A percentile compares a stretch with the other conserved stretches of the same genome.
Conservation (phyloP, 2,329 filamentous ascomycete species). For the Fusarium armeniacum region DNA sequence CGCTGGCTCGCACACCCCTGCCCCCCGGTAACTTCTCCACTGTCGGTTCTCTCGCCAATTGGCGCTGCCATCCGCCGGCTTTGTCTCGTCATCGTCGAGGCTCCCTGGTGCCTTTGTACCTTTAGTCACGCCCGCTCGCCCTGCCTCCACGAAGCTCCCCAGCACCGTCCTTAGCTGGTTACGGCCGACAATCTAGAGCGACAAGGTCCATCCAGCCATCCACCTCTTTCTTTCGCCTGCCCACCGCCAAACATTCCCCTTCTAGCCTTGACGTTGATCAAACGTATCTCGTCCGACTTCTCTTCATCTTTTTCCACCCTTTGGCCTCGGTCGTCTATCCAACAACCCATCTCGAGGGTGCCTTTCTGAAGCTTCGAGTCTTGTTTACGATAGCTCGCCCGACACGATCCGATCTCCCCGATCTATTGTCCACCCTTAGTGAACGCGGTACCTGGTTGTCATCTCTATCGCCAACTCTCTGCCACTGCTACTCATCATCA, state of each 20-base stretch:
- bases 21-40: constrained; percentile 41
- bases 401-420: constrained; percentile 39
- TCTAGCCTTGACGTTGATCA: constrained; percentile 41
- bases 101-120: constrained; percentile 46
- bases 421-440: constrained; percentile 39
- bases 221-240: constrained; percentile 39
- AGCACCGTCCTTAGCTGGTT: constrained; percentile 40
- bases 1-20: constrained; percentile 45
- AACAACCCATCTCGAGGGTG: constrained; percentile 12
- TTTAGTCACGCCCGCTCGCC: constrained; percentile 47
- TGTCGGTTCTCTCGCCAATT: constrained; percentile 47
- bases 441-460: constrained; percentile 37
- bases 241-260: constrained; percentile 47
- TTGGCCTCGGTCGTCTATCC: constrained; percentile 21
- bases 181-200: constrained; percentile 41
- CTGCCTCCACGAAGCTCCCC: constrained; percentile 47
- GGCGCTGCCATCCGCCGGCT: constrained; percentile 44
- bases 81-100: constrained; percentile 52
- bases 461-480: constrained; percentile 40
- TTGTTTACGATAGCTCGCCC: constrained; percentile 22
- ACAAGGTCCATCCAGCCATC: constrained; percentile 39
- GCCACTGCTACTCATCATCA: constrained; percentile 33
- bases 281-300: constrained; percentile 32
- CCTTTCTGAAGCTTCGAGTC: constrained; percentile 14
- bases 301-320: constrained; percentile 18